These are phyloP conservation scores for Gymnopilus dilepis DNA, from an alignment of 768 basidiomycete genomes.

Conservation along the genomic window DNA sequence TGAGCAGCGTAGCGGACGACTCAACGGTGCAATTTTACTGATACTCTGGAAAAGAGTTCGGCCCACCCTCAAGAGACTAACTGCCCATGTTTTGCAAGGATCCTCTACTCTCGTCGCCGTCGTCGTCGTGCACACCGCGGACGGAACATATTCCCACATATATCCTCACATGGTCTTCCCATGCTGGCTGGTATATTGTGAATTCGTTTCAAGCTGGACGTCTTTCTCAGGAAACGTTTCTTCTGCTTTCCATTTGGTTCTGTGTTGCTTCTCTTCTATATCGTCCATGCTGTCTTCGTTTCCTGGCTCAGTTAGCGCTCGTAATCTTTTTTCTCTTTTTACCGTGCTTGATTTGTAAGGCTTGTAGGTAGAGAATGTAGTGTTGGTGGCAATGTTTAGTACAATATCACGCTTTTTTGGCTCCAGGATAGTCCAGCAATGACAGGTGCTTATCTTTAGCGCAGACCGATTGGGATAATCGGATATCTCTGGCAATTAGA, in stretches of 20 bases:
- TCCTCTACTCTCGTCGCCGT: conserved; percentile 27
- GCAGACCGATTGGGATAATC: too few relatives aligned
- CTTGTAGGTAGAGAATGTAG: conserved; percentile 10
- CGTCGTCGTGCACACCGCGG: conserved; percentile 23
- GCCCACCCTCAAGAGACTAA: conserved; percentile 28
- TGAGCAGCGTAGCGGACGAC: conserved; percentile 42
- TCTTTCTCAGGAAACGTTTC: conserved; percentile 12
- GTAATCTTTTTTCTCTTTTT: conserved; percentile 9
- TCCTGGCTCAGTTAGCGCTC: conserved; percentile 10
- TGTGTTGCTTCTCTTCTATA: conserved; percentile 17
- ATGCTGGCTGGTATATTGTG: conserved; percentile 20
- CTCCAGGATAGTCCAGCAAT: neutral
- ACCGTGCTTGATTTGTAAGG: conserved; percentile 20
- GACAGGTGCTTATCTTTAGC: neutral
- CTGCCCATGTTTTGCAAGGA: conserved; percentile 29
- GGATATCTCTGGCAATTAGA: too few relatives aligned
- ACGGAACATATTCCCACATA: conserved; percentile 25
- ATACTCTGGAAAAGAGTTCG: conserved; percentile 35
- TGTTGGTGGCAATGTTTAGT: conserved; percentile 10
- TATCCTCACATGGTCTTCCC: conserved; percentile 23
- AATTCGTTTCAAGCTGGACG: conserved; percentile 21
- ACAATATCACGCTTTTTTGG: neutral
- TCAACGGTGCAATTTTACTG: conserved; percentile 58
- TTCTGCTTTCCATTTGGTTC: conserved; percentile 19
- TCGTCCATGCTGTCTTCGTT: conserved; percentile 20